These are phyloP conservation scores for Penicillium olsonii DNA, from an alignment of 2,329 filamentous ascomycete species.

Conservation along the genomic window DNA sequence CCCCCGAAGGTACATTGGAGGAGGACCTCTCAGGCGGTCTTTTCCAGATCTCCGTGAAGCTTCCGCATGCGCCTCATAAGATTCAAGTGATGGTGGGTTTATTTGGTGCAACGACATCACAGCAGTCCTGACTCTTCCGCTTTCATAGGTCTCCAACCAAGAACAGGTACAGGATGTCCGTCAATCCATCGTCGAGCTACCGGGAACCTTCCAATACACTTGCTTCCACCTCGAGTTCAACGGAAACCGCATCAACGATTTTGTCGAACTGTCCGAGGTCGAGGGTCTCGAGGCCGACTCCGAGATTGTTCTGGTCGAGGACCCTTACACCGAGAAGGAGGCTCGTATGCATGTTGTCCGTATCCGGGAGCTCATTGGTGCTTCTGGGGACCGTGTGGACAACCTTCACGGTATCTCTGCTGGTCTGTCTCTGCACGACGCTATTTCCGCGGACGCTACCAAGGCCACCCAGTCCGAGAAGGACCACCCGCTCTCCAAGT, in stretches of 20 bases:
- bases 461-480: constrained; percentile 43
- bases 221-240: constrained; percentile 97
- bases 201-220: constrained; percentile 91
- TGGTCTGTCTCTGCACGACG: constrained; percentile 84
- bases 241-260: constrained; percentile 90
- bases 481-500: constrained; percentile 65
- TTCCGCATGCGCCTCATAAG: constrained; percentile 76
- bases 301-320: constrained; percentile 80
- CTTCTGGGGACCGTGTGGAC: constrained; percentile 84
- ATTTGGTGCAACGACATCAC: background rate
- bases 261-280: constrained; percentile 87
- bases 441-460: constrained; percentile 57
- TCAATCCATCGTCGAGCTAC: constrained; percentile 92
- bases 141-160: constrained; percentile 74
- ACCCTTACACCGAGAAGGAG: constrained; percentile 98
- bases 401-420: constrained; percentile 81
- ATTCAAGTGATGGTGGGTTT: constrained; percentile 79
- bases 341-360: constrained; percentile 91
- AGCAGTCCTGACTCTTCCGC: constrained; percentile 23
- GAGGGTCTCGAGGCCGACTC: constrained; percentile 74
- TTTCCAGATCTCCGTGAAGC: constrained; percentile 74
- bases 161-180: constrained; percentile 97
- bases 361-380: constrained; percentile 89
- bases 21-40: constrained; percentile 48
- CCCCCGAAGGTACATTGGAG: constrained; percentile 35